phyloP scores from a whole-genome alignment of 192 early-diverging fungal species.

The Coemansia sp. region DNA sequence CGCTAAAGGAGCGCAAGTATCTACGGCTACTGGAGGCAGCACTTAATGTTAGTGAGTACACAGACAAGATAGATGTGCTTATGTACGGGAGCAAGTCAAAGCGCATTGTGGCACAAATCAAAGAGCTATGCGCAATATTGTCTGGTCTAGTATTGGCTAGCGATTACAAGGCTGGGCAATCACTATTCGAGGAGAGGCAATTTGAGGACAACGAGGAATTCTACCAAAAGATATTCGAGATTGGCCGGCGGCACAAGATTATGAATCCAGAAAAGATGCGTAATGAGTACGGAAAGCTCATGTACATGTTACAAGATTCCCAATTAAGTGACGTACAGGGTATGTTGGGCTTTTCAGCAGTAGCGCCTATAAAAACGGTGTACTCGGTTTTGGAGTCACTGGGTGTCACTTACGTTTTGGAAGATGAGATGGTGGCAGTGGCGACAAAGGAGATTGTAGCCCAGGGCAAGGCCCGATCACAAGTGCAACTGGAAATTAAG shows the following conservation, averaged over 20 bases:
- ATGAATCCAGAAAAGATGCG: constrained; percentile 98
- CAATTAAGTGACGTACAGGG: constrained; percentile 70
- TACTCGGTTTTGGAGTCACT: constrained; percentile 69
- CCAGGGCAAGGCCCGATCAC: constrained; percentile 61
- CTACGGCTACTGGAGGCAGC: constrained; percentile 93
- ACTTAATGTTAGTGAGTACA: constrained; percentile 87
- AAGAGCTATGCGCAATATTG: constrained; percentile 93
- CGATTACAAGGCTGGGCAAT: constrained; percentile 81
- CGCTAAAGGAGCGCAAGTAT: constrained; percentile 86
- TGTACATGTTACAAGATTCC: constrained; percentile 87
- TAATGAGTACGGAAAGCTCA: constrained; percentile 91
- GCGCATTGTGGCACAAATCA: constrained; percentile 92
- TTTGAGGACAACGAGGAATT: constrained; percentile 78
- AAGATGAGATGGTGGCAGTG: constrained; percentile 75
- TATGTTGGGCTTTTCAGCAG: constrained; percentile 76
- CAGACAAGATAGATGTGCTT: constrained; percentile 79
- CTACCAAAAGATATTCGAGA: constrained; percentile 70
- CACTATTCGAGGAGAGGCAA: constrained; percentile 66
- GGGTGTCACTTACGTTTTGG: constrained; percentile 65
- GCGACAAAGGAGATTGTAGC: constrained; percentile 67
- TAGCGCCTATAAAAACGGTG: constrained; percentile 89
- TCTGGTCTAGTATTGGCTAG: constrained; percentile 84
- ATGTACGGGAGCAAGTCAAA: constrained; percentile 79
- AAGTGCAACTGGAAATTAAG: constrained; percentile 82
- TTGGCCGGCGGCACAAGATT: constrained; percentile 79